A percentile compares a stretch with the other conserved stretches of the same genome.
These are phyloP conservation scores for Cydonia oblonga DNA, from an alignment of 331 rosid species.

Conservation along the genomic window DNA sequence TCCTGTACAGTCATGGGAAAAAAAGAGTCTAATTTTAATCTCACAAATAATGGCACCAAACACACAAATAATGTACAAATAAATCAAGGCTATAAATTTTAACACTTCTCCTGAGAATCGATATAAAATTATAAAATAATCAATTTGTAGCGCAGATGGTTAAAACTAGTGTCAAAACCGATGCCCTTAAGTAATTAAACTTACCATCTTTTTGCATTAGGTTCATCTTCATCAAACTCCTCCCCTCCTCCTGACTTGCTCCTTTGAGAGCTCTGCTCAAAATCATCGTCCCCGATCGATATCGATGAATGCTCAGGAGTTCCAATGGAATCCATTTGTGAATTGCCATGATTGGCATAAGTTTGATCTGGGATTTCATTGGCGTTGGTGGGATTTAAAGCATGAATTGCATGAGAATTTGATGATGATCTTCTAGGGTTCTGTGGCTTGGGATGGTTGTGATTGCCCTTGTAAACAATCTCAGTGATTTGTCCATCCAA, in stretches of 20 bases:
- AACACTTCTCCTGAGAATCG: background rate
- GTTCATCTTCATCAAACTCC: conserved; percentile 63
- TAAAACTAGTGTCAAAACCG: background rate
- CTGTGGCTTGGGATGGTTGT: conserved; percentile 90
- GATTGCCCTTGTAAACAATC: conserved; percentile 87
- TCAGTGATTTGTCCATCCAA: conserved; percentile 86
- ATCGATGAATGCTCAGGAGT: conserved; percentile 85
- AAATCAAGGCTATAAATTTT: background rate
- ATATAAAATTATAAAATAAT: no score
- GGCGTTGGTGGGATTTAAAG: conserved; percentile 19
- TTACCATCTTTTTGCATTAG: conserved; percentile 74
- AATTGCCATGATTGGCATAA: conserved; percentile 35
- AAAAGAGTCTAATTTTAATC: background rate
- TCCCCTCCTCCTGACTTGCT: conserved; percentile 54
- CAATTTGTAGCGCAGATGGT: background rate
- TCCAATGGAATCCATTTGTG: conserved; percentile 49
- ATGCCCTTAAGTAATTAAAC: background rate
- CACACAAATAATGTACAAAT: no score
- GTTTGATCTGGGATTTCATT: conserved; percentile 49
- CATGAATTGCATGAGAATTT: conserved; percentile 25
- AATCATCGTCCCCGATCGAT: conserved; percentile 74
- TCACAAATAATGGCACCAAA: background rate
- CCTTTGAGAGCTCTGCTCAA: conserved; percentile 56
- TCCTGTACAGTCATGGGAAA: conserved; percentile 33
- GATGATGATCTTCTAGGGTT: conserved; percentile 26